phyloP scores from a whole-genome alignment of 1,284 basidiomycete species.

The Hypsizygus ulmarius region DNA sequence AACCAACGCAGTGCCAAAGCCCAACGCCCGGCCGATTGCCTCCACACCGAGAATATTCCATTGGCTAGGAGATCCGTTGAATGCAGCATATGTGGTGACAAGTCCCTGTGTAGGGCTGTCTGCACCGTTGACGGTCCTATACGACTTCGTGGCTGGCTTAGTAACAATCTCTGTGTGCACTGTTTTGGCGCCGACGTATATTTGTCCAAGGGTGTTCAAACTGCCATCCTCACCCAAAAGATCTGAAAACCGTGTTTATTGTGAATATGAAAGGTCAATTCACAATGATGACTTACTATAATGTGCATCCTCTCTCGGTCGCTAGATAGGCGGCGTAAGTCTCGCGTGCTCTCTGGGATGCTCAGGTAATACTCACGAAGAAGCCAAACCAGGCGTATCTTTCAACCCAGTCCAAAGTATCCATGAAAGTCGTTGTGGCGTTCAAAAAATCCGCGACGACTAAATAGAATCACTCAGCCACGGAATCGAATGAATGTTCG shows the following conservation, averaged over 20 bases:
- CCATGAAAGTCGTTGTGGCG: slow-evolving; percentile 39
- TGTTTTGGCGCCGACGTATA: slow-evolving; percentile 41
- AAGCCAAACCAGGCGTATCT: slow-evolving; percentile 49
- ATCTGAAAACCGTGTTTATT: slow-evolving; percentile 26
- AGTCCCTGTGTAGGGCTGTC: slow-evolving; percentile 33
- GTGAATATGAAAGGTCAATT: not conserved
- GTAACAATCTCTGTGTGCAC: slow-evolving; percentile 34
- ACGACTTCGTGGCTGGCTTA: slow-evolving; percentile 25
- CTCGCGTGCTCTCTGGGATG: not conserved
- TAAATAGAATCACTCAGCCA: slow-evolving; percentile 10
- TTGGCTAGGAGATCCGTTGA: slow-evolving; percentile 9
- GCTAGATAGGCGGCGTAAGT: slow-evolving; percentile 22
- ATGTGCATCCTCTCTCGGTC: slow-evolving; percentile 34
- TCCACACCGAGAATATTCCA: slow-evolving; percentile 15
- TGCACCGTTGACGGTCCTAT: slow-evolving; percentile 32
- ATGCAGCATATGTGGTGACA: slow-evolving; percentile 31
- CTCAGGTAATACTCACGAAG: slow-evolving; percentile 36
- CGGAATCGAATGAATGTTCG: not conserved
- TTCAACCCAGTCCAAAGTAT: slow-evolving; percentile 42
- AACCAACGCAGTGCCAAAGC: slow-evolving; percentile 10
- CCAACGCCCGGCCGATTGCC: slow-evolving; percentile 2
- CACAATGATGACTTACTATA: slow-evolving; percentile 34
- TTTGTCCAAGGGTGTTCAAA: slow-evolving; percentile 39
- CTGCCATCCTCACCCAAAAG: slow-evolving; percentile 40
- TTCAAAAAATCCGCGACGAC: slow-evolving; percentile 43